These are phyloP conservation scores for Kwoniella bestiolae DNA, from an alignment of 768 basidiomycete genomes.

Conservation along the genomic window DNA sequence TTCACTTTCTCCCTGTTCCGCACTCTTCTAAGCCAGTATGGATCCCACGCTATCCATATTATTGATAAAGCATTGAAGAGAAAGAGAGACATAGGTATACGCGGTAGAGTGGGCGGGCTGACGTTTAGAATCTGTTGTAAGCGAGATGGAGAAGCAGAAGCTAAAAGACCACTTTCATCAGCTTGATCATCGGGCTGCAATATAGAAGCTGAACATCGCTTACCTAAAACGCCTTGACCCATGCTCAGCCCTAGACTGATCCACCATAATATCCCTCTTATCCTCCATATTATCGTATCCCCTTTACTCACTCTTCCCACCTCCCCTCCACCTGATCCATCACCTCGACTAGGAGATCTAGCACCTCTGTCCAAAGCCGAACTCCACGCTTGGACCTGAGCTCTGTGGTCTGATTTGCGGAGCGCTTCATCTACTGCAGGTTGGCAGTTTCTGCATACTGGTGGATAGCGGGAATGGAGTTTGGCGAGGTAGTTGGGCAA, in stretches of 20 bases:
- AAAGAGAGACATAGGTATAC: constrained; percentile 55
- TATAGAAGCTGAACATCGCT: constrained; percentile 35
- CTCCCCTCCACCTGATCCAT: not conserved
- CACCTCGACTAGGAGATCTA: constrained; percentile 25
- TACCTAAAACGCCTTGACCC: constrained; percentile 62
- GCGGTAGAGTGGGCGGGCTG: not conserved
- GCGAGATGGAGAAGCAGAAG: not conserved
- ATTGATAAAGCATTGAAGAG: constrained; percentile 65
- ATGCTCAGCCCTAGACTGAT: constrained; percentile 61
- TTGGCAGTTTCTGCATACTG: constrained; percentile 75
- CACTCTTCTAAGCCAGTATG: constrained; percentile 66
- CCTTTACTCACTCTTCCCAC: constrained; percentile 58
- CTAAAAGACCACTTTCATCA: not conserved
- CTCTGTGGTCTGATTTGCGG: constrained; percentile 76
- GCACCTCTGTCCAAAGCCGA: constrained; percentile 72
- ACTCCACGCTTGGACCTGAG: constrained; percentile 68
- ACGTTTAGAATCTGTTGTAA: not conserved
- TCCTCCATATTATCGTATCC: constrained; percentile 69
- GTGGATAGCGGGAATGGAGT: constrained; percentile 81
- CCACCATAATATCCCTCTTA: constrained; percentile 72
- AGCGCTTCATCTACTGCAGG: constrained; percentile 84
- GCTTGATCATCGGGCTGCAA: not conserved
- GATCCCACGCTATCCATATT: constrained; percentile 84
- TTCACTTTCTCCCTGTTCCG: constrained; percentile 19
- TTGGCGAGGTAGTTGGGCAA: constrained; percentile 75